Evolutionary conservation across 257 asterid species (phyloP).

Genomic region (Ilex asprella): DNA sequence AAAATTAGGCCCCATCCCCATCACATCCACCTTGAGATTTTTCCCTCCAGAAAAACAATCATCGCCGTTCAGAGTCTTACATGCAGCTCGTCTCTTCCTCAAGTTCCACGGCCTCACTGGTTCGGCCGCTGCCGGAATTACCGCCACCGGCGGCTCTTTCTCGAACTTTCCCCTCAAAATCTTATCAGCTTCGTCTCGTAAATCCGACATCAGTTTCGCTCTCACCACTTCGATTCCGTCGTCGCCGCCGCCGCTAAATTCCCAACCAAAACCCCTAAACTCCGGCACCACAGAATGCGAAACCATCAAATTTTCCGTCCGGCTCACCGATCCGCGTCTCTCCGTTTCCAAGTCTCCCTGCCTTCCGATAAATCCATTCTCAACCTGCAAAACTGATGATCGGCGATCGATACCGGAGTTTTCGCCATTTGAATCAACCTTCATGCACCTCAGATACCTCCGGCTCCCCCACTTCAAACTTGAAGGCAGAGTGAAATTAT

Average conservation of each 20-base stretch:
- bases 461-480: conserved; percentile 71
- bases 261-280: neutral
- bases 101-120: conserved; percentile 61
- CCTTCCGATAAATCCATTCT: conserved; percentile 2
- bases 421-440: conserved; percentile 35
- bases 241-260: conserved; percentile 16
- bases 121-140: conserved; percentile 16
- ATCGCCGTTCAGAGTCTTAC: conserved; percentile 27
- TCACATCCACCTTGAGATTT: neutral
- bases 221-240: conserved; percentile 63
- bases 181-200: conserved; percentile 70
- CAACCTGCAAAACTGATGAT: neutral
- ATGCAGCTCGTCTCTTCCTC: conserved; percentile 70
- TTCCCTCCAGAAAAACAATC: neutral
- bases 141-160: conserved; percentile 27
- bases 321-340: neutral
- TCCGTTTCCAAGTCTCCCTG: conserved; percentile 15
- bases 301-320: conserved; percentile 16
- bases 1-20: neutral
- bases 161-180: conserved; percentile 53
- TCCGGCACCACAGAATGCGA: conserved; percentile 12
- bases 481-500: conserved; percentile 56
- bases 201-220: conserved; percentile 76
- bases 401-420: conserved; percentile 25
- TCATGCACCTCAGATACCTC: conserved; percentile 53